Evolutionary conservation across 345 rosid genomes (phyloP).

Genomic region (Eutrema japonicum): DNA sequence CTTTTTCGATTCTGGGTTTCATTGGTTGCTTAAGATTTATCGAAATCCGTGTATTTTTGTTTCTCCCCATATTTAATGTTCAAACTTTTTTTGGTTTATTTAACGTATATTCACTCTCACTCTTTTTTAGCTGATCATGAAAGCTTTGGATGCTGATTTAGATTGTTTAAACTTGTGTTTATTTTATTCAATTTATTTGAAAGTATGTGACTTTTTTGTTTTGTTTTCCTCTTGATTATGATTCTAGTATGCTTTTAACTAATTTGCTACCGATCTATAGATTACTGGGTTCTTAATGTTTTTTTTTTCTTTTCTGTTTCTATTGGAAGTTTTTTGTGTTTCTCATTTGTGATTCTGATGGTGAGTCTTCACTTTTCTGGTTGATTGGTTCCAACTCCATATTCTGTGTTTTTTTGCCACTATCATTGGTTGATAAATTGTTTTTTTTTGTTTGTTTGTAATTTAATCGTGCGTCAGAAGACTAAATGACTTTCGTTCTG

Average conservation of each 20-base stretch:
- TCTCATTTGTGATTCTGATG: constrained; percentile 30
- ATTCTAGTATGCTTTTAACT: constrained; percentile 17
- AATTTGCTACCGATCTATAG: constrained; percentile 15
- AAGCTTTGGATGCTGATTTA: constrained; percentile 41
- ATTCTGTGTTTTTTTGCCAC: constrained; percentile 35
- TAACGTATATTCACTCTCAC: background rate
- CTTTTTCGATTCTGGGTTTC: constrained; percentile 34
- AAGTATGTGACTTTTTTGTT: constrained; percentile 34
- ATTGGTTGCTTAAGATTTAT: constrained; percentile 36
- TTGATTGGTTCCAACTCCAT: constrained; percentile 38
- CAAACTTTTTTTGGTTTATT: background rate
- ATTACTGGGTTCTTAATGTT: constrained; percentile 9
- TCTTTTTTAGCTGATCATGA: constrained; percentile 1
- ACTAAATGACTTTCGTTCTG: constrained; percentile 15
- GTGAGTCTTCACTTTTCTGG: constrained; percentile 33
- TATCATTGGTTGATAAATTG: constrained; percentile 35
- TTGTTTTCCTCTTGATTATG: background rate
- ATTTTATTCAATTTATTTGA: constrained; percentile 19
- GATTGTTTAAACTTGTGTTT: constrained; percentile 20
- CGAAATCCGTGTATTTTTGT: constrained; percentile 30
- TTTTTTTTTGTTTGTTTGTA: background rate
- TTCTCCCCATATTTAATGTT: constrained; percentile 19
- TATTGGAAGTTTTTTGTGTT: background rate
- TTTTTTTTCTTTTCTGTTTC: background rate
- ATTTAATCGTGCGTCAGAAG: constrained; percentile 24